Conservation (phyloP, 164 flowering plant species). For the Pachysandra terminalis region DNA sequence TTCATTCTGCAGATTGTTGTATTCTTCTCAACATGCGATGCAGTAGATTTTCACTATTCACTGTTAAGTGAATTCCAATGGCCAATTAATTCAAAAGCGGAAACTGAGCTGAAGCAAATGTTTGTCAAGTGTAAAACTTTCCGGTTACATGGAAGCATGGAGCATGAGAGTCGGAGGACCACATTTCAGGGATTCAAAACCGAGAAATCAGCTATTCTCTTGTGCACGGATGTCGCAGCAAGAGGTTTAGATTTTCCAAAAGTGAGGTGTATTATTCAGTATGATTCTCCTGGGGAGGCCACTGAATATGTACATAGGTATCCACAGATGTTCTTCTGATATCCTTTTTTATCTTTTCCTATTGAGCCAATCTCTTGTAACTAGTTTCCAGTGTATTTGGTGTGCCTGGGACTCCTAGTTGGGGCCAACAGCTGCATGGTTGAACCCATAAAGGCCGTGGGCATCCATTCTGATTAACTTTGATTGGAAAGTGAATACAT, state of each 20-base stretch:
- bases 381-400: background rate
- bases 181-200: conserved; percentile 68
- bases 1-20: conserved; percentile 66
- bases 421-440: background rate
- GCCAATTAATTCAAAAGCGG: conserved; percentile 33
- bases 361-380: background rate
- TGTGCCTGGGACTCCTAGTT: background rate
- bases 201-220: conserved; percentile 71
- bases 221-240: conserved; percentile 93
- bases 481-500: background rate
- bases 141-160: conserved; percentile 88
- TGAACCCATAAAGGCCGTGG: background rate
- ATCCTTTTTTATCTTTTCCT: background rate
- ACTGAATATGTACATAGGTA: conserved; percentile 97
- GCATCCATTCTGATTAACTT: background rate
- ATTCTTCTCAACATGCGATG: conserved; percentile 93
- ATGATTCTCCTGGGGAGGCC: conserved; percentile 97
- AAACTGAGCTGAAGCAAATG: conserved; percentile 27
- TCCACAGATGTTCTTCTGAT: background rate
- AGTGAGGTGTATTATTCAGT: conserved; percentile 84
- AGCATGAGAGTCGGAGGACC: conserved; percentile 70
- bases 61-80: conserved; percentile 63
- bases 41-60: conserved; percentile 85
- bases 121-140: conserved; percentile 63
- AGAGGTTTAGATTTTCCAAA: conserved; percentile 94